Evolutionary conservation across 78 protist species (phyloP).

Genomic region (Dictyostelium purpureum): DNA sequence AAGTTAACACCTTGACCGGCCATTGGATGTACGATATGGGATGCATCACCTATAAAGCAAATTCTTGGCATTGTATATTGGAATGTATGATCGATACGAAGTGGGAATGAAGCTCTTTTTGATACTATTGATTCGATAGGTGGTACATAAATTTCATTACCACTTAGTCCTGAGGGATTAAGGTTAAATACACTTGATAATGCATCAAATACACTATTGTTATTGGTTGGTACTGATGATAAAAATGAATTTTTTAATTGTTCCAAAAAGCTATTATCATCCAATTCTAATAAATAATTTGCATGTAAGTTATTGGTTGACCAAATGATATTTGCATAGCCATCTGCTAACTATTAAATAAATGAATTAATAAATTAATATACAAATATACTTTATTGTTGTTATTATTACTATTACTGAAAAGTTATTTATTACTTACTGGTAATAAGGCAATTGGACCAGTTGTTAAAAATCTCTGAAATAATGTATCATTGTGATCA

Average conservation of each 20-base stretch:
- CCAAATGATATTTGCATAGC: slow-evolving; percentile 71
- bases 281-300: slow-evolving; percentile 38
- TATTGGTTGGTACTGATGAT: not conserved
- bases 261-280: slow-evolving; percentile 29
- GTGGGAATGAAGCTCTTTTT: slow-evolving; percentile 78
- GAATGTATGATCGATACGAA: slow-evolving; percentile 49
- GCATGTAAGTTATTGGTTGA: slow-evolving; percentile 69
- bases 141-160: slow-evolving; percentile 47
- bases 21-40: slow-evolving; percentile 90
- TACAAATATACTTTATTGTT: too few species aligned
- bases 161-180: slow-evolving; percentile 43
- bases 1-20: slow-evolving; percentile 94
- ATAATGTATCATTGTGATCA: slow-evolving; percentile 22
- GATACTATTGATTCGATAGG: slow-evolving; percentile 36
- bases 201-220: not conserved
- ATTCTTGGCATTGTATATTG: slow-evolving; percentile 28
- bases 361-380: not conserved
- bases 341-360: slow-evolving; percentile 45
- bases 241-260: slow-evolving; percentile 43
- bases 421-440: not conserved
- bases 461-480: slow-evolving; percentile 81
- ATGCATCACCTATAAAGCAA: slow-evolving; percentile 88
- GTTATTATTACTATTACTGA: not conserved
- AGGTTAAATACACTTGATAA: not conserved
- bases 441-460: slow-evolving; percentile 88